Base-by-base conservation (phyloP, 192 early-diverging fungal genomes). In the Backusella tarrabulga region DNA sequence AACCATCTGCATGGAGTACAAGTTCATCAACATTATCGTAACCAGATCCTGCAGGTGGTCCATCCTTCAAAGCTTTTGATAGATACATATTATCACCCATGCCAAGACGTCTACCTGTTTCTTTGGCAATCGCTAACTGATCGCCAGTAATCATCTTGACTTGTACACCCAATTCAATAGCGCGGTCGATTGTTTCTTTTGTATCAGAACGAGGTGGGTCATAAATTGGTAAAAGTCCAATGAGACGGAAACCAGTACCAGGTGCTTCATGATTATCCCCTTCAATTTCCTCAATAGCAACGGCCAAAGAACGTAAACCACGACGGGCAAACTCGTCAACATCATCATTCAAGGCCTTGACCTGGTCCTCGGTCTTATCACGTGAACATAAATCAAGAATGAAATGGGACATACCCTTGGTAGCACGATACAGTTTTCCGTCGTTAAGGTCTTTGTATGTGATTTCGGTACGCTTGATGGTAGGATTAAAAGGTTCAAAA, bases 121-220 rank as follows among this genome's bases (percentile, higher is more conserved):
- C 95, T 90, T 93, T 96, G 79, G 92, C 94, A 86, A 95, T 94
- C 76, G 93, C 92, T 74, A 91, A 85, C 85, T 96, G 95, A 85
- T 97, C 96, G 79, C 94, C 96, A 71, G 96, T 97, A 79, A 97
- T 94, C 96, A 97, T 97, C 88, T 96, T 96, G 85, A 97, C 94
- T 79, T 92, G 82, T 54, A 93, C 91, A 83, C 92, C 92, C 42
- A 93, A 87, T 69, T 87, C 88, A 76, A 89, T 87, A 80, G 91
- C 91, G 67, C 90, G 91, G 68, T 90, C 90, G 78, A 93, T 92
- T 32, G 92, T 93, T 79, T 93, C 91, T 86, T 92, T 92, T 80
- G 92, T 92, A 79, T 93, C 92, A 71, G 90, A 88, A 68, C 92
- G 90, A 34, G 92, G 92, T 19, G 92, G 92, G 83, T 93, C 92